phyloP scores from a whole-genome alignment of 441 rosid species.

The Euphorbia celastroides region DNA sequence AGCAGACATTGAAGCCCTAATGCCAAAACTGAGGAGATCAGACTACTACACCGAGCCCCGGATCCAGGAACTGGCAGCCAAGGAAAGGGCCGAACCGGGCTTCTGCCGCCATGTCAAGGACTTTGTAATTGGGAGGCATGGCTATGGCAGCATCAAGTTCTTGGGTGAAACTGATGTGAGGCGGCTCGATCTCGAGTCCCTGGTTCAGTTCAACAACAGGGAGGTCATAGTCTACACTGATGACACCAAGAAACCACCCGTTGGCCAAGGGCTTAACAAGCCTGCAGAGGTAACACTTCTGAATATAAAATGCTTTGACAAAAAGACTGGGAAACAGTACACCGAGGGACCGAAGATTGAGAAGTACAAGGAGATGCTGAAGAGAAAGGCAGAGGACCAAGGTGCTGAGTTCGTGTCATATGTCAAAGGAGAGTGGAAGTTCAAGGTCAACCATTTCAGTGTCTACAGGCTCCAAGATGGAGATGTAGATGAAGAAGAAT shows the following conservation, averaged over 20 bases:
- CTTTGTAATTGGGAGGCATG: conserved; percentile 83
- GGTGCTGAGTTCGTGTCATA: conserved; percentile 88
- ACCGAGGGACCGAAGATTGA: conserved; percentile 65
- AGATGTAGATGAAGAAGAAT: conserved; percentile 26
- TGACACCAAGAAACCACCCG: conserved; percentile 79
- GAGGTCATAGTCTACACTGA: conserved; percentile 97
- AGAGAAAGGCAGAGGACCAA: conserved; percentile 81
- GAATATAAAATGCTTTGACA: conserved; percentile 86
- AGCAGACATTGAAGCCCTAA: conserved; percentile 71
- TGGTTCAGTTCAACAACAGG: conserved; percentile 76
- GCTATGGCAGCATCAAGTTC: conserved; percentile 81
- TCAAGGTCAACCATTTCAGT: conserved; percentile 85
- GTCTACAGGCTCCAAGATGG: conserved; percentile 53
- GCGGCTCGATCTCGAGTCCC: conserved; percentile 65
- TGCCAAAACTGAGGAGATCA: conserved; percentile 75
- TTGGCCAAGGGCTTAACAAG: conserved; percentile 92
- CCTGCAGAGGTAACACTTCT: conserved; percentile 91
- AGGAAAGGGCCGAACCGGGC: conserved; percentile 77
- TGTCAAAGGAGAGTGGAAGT: conserved; percentile 91
- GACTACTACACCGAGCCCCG: conserved; percentile 93
- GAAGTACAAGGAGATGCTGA: conserved; percentile 78
- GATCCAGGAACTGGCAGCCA: conserved; percentile 88
- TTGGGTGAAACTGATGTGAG: conserved; percentile 87
- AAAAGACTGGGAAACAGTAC: conserved; percentile 58
- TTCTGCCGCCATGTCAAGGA: conserved; percentile 66